phyloP scores from a whole-genome alignment of 495 filamentous ascomycete species.

The Aspergillus affinis region DNA sequence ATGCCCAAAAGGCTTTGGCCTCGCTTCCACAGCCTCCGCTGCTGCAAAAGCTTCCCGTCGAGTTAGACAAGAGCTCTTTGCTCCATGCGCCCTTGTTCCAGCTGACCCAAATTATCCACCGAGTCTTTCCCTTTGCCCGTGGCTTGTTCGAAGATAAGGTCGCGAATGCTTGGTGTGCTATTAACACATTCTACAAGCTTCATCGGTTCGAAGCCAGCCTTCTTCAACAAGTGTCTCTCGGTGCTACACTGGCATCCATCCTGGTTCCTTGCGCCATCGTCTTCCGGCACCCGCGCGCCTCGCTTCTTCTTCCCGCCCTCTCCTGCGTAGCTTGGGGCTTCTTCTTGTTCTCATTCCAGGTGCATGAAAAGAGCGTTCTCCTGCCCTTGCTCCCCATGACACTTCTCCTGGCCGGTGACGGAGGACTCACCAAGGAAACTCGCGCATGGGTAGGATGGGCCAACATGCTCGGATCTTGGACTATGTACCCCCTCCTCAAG shows the following conservation, averaged over 20 bases:
- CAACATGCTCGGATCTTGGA: conserved; percentile 90
- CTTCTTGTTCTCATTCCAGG: conserved; percentile 95
- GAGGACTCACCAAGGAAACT: conserved; percentile 69
- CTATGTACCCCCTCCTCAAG: conserved; percentile 85
- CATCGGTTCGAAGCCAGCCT: conserved; percentile 62
- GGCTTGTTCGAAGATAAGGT: conserved; percentile 98
- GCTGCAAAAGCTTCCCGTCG: conserved; percentile 55
- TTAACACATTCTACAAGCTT: conserved; percentile 86
- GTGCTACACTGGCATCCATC: conserved; percentile 74
- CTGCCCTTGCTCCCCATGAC: conserved; percentile 92
- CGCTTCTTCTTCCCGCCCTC: conserved; percentile 74
- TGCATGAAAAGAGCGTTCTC: conserved; percentile 95
- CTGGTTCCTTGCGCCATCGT: conserved; percentile 73
- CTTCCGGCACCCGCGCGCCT: conserved; percentile 73
- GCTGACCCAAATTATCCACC: conserved; percentile 74
- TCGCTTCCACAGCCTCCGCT: conserved; percentile 54
- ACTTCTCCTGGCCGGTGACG: conserved; percentile 71
- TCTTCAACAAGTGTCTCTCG: conserved; percentile 74
- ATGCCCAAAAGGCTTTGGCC: conserved; percentile 36
- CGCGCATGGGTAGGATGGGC: conserved; percentile 92
- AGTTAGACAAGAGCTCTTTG: conserved; percentile 59
- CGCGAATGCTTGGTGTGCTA: conserved; percentile 93
- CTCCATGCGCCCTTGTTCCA: conserved; percentile 75
- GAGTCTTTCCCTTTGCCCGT: conserved; percentile 92
- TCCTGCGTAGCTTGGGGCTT: conserved; percentile 90